A percentile compares a stretch with the other conserved stretches of the same genome.
Conservation (phyloP, 2,329 filamentous ascomycete species). For the Sporothrix brasiliensis region DNA sequence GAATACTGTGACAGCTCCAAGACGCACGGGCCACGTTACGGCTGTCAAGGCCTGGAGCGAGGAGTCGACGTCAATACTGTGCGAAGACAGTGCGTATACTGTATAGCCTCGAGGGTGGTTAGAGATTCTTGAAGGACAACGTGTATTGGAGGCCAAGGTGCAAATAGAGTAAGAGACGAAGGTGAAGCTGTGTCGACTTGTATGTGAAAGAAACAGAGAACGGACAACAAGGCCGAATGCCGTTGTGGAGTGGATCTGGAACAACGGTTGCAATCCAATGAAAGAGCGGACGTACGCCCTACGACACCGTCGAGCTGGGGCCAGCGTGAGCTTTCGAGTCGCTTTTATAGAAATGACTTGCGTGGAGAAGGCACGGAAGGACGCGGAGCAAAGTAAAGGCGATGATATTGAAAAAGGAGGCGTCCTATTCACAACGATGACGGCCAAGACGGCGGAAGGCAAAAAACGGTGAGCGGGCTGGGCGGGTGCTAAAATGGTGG, state of each 20-base stretch:
- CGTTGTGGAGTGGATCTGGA: too few species aligned
- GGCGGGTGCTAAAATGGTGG: background rate
- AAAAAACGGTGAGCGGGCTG: background rate
- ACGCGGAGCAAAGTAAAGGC: background rate
- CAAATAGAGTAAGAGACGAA: too few species aligned
- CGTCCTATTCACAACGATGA: conserved; percentile 7
- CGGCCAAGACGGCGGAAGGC: background rate
- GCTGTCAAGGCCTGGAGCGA: conserved; percentile 12
- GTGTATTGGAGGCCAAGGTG: too few species aligned
- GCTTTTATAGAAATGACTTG: background rate
- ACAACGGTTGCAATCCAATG: background rate
- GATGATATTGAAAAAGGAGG: background rate
- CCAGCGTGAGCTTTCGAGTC: background rate
- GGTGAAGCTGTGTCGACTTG: background rate
- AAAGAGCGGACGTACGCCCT: background rate
- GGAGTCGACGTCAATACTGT: conserved; percentile 18
- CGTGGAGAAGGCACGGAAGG: background rate
- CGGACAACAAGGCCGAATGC: background rate
- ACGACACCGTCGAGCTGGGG: background rate
- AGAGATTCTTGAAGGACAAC: background rate
- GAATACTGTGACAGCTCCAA: conserved; percentile 20
- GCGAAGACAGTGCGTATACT: conserved; percentile 17
- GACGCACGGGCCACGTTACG: conserved; percentile 27
- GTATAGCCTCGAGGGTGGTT: background rate
- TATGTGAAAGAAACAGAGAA: background rate